phyloP scores from a whole-genome alignment of 1,139 yeast genomes.

The Magnusiomyces fungicola region DNA sequence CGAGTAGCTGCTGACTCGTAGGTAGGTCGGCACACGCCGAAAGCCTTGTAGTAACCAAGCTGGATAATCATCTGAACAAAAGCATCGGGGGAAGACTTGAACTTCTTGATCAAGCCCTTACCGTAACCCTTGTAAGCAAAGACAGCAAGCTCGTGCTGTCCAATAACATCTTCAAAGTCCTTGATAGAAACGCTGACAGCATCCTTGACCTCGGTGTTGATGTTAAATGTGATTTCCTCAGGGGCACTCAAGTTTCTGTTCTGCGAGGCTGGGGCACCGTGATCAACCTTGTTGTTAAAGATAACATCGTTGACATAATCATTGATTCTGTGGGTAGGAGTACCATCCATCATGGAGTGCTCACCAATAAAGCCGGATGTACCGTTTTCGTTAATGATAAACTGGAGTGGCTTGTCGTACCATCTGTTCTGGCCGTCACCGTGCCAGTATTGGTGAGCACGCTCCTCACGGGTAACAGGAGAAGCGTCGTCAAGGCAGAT shows the following conservation, averaged over 20 bases:
- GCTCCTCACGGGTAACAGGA: constrained; percentile 78
- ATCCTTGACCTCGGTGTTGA: constrained; percentile 42
- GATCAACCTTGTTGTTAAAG: constrained; percentile 39
- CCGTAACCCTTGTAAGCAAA: constrained; percentile 38
- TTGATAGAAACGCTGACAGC: constrained; percentile 51
- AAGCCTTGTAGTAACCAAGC: constrained; percentile 73
- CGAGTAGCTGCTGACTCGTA: constrained; percentile 96
- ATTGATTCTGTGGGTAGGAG: constrained; percentile 86
- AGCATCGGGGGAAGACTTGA: constrained; percentile 74
- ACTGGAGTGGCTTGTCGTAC: constrained; percentile 88
- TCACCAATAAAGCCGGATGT: constrained; percentile 91
- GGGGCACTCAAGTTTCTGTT: constrained; percentile 30
- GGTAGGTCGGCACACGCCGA: constrained; percentile 81
- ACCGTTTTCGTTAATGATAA: constrained; percentile 75
- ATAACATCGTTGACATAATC: constrained; percentile 62
- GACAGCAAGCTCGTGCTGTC: constrained; percentile 38
- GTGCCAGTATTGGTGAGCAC: constrained; percentile 87
- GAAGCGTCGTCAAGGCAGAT: constrained; percentile 66
- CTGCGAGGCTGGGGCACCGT: constrained; percentile 23
- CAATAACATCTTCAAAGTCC: constrained; percentile 44
- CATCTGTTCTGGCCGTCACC: constrained; percentile 88
- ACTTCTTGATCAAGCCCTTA: constrained; percentile 64
- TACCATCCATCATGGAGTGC: constrained; percentile 97
- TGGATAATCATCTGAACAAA: constrained; percentile 73
- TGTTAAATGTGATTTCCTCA: constrained; percentile 37